Base-by-base conservation (phyloP, 495 filamentous ascomycete genomes). In the Hypoxylon subgilvum region DNA sequence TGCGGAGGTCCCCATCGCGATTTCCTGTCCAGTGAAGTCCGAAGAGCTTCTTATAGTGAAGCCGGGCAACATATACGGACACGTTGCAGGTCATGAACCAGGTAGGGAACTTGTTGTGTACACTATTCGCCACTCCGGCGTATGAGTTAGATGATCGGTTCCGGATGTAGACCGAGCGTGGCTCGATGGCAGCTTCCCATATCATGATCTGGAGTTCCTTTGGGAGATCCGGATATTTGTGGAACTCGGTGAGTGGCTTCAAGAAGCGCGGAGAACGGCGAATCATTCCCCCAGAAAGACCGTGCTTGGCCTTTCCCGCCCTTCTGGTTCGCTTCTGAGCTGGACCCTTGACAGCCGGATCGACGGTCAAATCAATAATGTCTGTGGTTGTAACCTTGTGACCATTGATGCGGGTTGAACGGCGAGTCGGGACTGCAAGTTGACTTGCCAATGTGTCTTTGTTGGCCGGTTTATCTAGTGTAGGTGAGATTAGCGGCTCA, bases 141-240 rank as follows among this genome's bases (percentile, higher is more conserved):
- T 45, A 50, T 4, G 31, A 3, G 2, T 12, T 3, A 9, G 67
- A 63, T 6, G 35, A 34, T 57, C 65, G 57, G 35, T 70, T 70
- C 27, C 58, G 52, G 32, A 70, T 55, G 25, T 70, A 70, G 14
- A 57, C 17, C 4, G 65, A 46, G 34, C 67, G 57, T 13, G 67
- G 57, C 12, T 65, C 40, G 5, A 70, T 50, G 1, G 58, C 65
- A 9, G 57, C 61, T 49, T 70, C 67, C 67, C 67, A 70, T 16
- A 70, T 40, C 61, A 70, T 60, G 28, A 68, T 49, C 43, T 68
- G 34, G 9, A 70, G 54, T 40, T 70, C 67, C 2, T n/a, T 0
- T 1, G 67, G 67, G 2, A 70, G 54, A 3, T 57, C 25, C 0
- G 30, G 10, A 43, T 48, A 70, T 17, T 55, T 62, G 23, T 52